These are phyloP conservation scores for Diutina mesorugosa DNA, from an alignment of 1,139 yeast genomes.

Conservation along the genomic window DNA sequence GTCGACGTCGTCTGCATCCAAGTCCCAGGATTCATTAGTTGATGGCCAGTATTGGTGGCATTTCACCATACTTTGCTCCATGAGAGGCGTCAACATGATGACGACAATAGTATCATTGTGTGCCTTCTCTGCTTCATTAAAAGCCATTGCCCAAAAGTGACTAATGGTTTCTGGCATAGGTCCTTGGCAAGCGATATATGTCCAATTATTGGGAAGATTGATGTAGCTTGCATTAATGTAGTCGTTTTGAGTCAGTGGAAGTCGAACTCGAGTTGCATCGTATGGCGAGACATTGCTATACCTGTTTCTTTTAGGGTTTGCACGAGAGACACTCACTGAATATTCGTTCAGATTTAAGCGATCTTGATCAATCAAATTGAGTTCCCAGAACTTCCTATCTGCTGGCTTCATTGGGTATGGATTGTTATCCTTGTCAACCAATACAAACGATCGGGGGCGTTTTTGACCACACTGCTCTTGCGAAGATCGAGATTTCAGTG, in stretches of 20 bases:
- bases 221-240: conserved; percentile 33
- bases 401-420: neutral
- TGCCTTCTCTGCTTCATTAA: conserved; percentile 25
- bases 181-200: conserved; percentile 38
- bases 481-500: neutral
- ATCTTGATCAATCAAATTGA: neutral
- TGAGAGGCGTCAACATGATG: conserved; percentile 79
- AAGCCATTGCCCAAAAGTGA: conserved; percentile 85
- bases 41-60: conserved; percentile 71
- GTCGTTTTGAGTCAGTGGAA: conserved; percentile 13
- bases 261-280: conserved; percentile 21
- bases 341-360: neutral
- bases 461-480: neutral
- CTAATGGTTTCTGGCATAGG: conserved; percentile 50
- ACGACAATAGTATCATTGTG: conserved; percentile 35
- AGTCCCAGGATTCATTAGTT: conserved; percentile 10
- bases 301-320: conserved; percentile 19
- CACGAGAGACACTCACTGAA: neutral
- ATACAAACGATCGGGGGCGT: neutral
- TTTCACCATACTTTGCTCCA: conserved; percentile 47
- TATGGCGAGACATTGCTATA: conserved; percentile 32
- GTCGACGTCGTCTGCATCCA: conserved; percentile 4
- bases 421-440: neutral
- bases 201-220: conserved; percentile 7
- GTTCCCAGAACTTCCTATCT: neutral